Conservation (phyloP, 768 basidiomycete species). For the Gymnopilus junonius region DNA sequence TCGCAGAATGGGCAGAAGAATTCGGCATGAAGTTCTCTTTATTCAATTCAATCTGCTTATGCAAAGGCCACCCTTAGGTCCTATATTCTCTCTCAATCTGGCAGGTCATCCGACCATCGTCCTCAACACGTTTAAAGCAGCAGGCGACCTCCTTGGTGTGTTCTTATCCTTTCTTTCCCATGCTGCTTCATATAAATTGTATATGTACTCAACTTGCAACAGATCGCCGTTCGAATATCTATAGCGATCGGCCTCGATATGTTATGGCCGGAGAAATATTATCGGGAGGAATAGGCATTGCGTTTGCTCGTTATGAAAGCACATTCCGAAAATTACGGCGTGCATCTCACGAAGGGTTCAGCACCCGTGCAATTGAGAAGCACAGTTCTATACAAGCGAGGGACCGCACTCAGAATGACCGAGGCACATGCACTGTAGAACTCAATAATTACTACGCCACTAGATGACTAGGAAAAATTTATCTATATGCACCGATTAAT, state of each 20-base stretch:
- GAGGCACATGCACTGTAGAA: neutral
- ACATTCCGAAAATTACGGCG: too few relatives aligned
- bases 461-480: neutral
- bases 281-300: slow-evolving; percentile 1
- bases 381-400: too few relatives aligned
- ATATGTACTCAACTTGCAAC: neutral
- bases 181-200: neutral
- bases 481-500: neutral
- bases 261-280: slow-evolving; percentile 4
- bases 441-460: too few relatives aligned
- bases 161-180: neutral
- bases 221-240: slow-evolving; percentile 4
- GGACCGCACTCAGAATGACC: neutral
- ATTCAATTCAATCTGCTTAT: neutral
- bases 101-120: neutral
- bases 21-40: neutral
- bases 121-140: neutral
- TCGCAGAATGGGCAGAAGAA: neutral
- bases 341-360: too few relatives aligned
- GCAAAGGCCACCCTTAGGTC: neutral
- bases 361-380: too few relatives aligned
- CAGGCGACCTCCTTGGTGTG: neutral
- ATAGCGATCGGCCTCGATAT: slow-evolving; percentile 1
- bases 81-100: neutral
- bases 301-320: slow-evolving; percentile 5